Conservation (phyloP, 148 eudicot species). For the Heliamphora exappendiculata region DNA sequence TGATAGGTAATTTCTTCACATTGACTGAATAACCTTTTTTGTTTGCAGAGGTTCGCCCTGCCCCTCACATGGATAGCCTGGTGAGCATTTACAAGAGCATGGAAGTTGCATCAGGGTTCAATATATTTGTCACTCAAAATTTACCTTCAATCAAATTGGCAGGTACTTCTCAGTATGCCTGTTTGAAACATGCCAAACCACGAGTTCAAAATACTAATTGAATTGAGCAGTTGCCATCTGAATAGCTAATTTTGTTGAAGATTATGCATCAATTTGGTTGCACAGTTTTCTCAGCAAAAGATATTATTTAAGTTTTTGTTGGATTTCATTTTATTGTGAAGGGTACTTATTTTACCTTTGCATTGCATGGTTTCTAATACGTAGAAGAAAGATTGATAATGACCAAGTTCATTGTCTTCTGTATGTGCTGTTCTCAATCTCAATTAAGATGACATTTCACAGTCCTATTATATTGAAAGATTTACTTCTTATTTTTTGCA, state of each 20-base stretch:
- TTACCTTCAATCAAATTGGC: conserved; percentile 25
- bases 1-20: neutral
- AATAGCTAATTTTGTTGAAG: neutral
- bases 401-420: neutral
- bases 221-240: neutral
- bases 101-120: conserved; percentile 58
- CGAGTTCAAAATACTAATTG: neutral
- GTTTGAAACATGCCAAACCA: neutral
- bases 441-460: no score
- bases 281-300: neutral
- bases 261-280: neutral
- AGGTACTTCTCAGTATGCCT: conserved; percentile 26
- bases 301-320: neutral
- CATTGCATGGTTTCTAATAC: neutral
- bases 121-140: conserved; percentile 54
- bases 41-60: conserved; percentile 86
- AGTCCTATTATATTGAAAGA: neutral
- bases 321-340: neutral
- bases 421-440: neutral
- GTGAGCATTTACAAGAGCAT: conserved; percentile 84
- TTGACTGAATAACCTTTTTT: neutral
- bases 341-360: neutral
- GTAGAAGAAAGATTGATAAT: neutral
- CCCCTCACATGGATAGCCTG: conserved; percentile 94
- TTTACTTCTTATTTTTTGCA: neutral